phyloP scores from a whole-genome alignment of 768 basidiomycete genomes.

The Termitomyces bulborhizus region DNA sequence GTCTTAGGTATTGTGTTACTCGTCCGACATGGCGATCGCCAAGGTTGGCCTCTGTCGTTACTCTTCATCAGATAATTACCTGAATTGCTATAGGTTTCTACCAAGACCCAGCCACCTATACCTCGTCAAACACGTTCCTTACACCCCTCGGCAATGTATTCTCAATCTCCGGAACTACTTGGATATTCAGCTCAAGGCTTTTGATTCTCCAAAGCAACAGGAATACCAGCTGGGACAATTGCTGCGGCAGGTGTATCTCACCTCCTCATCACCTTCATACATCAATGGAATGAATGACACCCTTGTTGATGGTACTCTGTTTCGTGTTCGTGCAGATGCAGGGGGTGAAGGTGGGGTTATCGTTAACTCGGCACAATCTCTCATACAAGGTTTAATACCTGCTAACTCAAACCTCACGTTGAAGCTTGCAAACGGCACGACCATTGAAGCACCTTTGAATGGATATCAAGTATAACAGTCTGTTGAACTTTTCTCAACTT shows the following conservation, averaged over 20 bases:
- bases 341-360: conserved; percentile 68
- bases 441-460: conserved; percentile 47
- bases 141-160: conserved; percentile 64
- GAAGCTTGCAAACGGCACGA: conserved; percentile 62
- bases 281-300: conserved; percentile 37
- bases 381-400: conserved; percentile 68
- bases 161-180: background rate
- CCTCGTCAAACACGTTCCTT: conserved; percentile 48
- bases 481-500: background rate
- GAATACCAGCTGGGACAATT: conserved; percentile 50
- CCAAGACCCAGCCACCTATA: conserved; percentile 53
- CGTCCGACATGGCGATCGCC: conserved; percentile 54
- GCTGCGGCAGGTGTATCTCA: conserved; percentile 49
- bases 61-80: background rate
- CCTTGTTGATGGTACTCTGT: conserved; percentile 29
- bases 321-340: conserved; percentile 54
- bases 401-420: conserved; percentile 36
- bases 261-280: conserved; percentile 43
- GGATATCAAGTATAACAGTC: conserved; percentile 57
- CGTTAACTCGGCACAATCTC: conserved; percentile 56
- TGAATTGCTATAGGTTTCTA: conserved; percentile 43
- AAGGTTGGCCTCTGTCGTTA: conserved; percentile 21
- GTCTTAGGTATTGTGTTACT: conserved; percentile 54
- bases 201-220: conserved; percentile 34
- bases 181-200: background rate